Conservation (phyloP, 2,329 filamentous ascomycete genomes). For the Exophiala viscosa region DNA sequence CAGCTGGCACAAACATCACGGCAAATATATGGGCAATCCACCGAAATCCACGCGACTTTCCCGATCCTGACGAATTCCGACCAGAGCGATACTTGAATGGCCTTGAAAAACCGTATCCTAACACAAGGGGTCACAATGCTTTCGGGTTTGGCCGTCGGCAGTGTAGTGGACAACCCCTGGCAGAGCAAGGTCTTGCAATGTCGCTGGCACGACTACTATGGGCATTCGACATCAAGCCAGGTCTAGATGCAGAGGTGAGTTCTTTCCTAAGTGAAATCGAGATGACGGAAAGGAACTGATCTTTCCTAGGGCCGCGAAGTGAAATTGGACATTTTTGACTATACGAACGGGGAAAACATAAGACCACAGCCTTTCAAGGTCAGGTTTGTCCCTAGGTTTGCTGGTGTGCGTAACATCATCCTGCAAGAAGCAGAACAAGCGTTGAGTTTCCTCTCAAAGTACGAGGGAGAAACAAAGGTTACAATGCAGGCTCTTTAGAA, state of each 20-base stretch:
- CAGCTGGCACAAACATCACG: constrained; percentile 40
- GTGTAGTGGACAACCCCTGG: background rate
- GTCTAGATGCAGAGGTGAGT: constrained; percentile 30
- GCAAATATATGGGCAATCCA: constrained; percentile 28
- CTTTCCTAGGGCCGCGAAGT: background rate
- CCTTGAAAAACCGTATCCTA: background rate
- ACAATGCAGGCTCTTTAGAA: too few relatives aligned
- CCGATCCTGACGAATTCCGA: constrained; percentile 38
- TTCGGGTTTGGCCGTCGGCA: background rate
- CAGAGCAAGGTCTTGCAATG: background rate
- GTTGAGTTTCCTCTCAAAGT: too few relatives aligned
- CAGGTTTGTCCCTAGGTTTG: too few relatives aligned
- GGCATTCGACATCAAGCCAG: constrained; percentile 51
- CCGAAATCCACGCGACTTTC: constrained; percentile 38
- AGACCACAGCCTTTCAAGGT: background rate
- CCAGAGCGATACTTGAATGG: constrained; percentile 42
- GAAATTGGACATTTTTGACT: background rate
- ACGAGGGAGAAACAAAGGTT: too few relatives aligned
- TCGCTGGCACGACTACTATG: constrained; percentile 54
- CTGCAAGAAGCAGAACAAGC: too few relatives aligned
- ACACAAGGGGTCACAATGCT: background rate
- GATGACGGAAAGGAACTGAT: background rate
- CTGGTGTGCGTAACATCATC: too few relatives aligned
- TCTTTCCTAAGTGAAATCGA: background rate
- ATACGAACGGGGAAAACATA: background rate